Conservation (phyloP, 75 land plant species). For the Cupressus sempervirens region DNA sequence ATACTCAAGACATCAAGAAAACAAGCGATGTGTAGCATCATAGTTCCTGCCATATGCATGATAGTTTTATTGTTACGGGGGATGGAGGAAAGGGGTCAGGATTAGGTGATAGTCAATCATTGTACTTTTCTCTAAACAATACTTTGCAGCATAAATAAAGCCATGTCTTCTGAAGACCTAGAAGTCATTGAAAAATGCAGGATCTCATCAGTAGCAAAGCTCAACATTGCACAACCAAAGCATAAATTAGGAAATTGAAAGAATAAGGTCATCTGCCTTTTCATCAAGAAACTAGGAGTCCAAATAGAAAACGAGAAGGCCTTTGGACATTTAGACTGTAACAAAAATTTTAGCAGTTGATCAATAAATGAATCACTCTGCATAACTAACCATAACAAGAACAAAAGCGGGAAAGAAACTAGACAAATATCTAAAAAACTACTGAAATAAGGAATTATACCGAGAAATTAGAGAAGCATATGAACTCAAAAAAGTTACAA, state of each 20-base stretch:
- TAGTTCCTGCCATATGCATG: too few species aligned
- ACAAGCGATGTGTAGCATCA: too few species aligned
- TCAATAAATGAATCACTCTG: not conserved
- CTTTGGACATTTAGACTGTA: not conserved
- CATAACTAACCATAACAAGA: not conserved
- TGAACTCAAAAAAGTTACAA: not conserved
- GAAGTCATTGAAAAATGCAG: constrained; percentile 10
- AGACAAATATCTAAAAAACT: not conserved
- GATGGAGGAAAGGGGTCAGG: too few species aligned
- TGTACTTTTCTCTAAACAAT: constrained; percentile 6
- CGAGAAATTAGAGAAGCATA: not conserved
- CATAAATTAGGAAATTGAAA: constrained; percentile 2
- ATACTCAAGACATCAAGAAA: too few species aligned
- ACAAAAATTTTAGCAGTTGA: not conserved
- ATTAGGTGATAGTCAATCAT: too few species aligned
- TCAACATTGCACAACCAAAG: constrained; percentile 11
- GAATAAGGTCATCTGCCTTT: not conserved
- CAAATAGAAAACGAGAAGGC: not conserved
- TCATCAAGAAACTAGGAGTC: not conserved
- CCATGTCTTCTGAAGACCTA: constrained; percentile 9
- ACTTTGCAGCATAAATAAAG: constrained; percentile 4
- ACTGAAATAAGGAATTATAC: not conserved
- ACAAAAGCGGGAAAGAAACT: not conserved
- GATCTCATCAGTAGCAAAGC: constrained; percentile 14
- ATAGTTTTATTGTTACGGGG: too few species aligned